phyloP scores from a whole-genome alignment of 2,329 filamentous ascomycete species.

The Epichloe hybrida region DNA sequence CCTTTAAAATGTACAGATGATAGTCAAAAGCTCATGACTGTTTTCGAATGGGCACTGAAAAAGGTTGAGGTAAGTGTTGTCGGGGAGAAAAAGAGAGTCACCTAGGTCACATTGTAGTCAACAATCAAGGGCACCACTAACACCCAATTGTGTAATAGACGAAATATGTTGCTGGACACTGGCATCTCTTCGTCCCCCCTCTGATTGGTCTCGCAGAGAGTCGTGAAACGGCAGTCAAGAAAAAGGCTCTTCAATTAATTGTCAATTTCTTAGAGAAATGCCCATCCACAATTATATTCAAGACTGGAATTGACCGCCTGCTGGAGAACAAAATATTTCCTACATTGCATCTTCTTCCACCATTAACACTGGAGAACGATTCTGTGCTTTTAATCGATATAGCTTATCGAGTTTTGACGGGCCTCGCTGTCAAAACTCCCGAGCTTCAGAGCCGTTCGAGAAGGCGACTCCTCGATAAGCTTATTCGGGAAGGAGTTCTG shows the following conservation, averaged over 20 bases:
- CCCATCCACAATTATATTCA: slow-evolving; percentile 36
- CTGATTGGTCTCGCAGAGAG: slow-evolving; percentile 59
- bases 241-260: slow-evolving; percentile 42
- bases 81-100: background rate
- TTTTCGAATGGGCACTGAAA: slow-evolving; percentile 6
- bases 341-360: slow-evolving; percentile 63
- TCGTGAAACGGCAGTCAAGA: slow-evolving; percentile 35
- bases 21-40: background rate
- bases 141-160: slow-evolving; percentile 1
- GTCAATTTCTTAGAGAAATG: slow-evolving; percentile 40
- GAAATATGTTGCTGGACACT: slow-evolving; percentile 28
- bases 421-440: slow-evolving; percentile 29
- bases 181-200: slow-evolving; percentile 58
- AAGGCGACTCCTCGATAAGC: slow-evolving; percentile 34
- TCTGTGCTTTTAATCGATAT: slow-evolving; percentile 48
- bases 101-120: background rate
- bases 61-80: slow-evolving; percentile 4
- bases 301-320: slow-evolving; percentile 52
- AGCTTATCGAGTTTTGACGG: slow-evolving; percentile 54
- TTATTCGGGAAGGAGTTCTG: slow-evolving; percentile 43
- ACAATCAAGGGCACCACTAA: background rate
- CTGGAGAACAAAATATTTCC: slow-evolving; percentile 59
- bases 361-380: slow-evolving; percentile 60
- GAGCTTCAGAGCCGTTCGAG: slow-evolving; percentile 13
- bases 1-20: background rate